phyloP scores from a whole-genome alignment of 768 basidiomycete genomes.

The Chalciporus chontae region DNA sequence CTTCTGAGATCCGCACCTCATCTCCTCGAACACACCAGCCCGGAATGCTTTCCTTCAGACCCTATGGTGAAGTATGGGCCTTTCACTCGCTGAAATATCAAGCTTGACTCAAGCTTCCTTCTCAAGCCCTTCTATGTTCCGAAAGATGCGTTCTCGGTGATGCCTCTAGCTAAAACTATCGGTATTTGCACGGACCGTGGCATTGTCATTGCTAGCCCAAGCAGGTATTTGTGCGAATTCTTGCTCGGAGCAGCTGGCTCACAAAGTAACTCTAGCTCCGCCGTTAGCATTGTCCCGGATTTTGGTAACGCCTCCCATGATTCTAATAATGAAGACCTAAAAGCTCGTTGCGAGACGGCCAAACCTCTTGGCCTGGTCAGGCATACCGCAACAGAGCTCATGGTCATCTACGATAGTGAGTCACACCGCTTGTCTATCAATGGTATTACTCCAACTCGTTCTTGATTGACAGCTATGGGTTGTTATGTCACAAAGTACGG shows the following conservation, averaged over 20 bases:
- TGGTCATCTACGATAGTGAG: conserved; percentile 76
- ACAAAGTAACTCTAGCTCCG: conserved; percentile 39
- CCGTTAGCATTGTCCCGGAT: conserved; percentile 56
- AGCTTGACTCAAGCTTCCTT: neutral
- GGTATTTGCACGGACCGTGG: conserved; percentile 64
- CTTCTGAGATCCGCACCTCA: conserved; percentile 33
- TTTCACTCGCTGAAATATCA: conserved; percentile 1
- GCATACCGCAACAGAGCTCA: conserved; percentile 49
- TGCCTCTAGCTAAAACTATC: conserved; percentile 56
- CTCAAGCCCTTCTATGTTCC: conserved; percentile 65
- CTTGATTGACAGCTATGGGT: conserved; percentile 53
- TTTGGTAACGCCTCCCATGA: conserved; percentile 41
- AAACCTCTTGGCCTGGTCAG: conserved; percentile 69
- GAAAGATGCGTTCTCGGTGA: conserved; percentile 62
- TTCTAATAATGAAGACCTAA: conserved; percentile 48
- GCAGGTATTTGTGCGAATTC: conserved; percentile 45
- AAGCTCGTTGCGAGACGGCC: conserved; percentile 50
- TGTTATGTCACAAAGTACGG: conserved; percentile 76
- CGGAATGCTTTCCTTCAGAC: conserved; percentile 46
- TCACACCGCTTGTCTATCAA: neutral
- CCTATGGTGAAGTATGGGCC: conserved; percentile 60
- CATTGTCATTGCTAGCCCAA: conserved; percentile 64
- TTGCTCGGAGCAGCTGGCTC: neutral
- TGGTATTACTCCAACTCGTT: neutral
- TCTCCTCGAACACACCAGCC: conserved; percentile 34